Percentiles rank a stretch among this genome's conserved stretches.
Conservation (phyloP, 345 rosid species). For the Theobroma cacao region DNA sequence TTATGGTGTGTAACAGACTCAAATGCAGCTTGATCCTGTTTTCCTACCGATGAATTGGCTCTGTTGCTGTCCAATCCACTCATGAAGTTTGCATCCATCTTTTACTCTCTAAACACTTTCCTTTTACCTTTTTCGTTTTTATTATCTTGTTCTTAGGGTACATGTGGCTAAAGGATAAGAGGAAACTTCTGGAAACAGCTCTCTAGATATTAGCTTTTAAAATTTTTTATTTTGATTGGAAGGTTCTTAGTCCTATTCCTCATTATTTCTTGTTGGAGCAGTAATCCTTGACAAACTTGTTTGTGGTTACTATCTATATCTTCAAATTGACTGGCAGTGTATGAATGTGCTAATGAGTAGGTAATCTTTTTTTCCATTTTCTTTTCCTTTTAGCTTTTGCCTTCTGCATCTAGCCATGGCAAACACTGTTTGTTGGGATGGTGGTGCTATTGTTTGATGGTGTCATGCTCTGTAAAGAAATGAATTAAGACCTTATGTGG, state of each 20-base stretch:
- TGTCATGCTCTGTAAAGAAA: background rate
- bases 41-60: background rate
- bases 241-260: background rate
- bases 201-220: background rate
- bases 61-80: background rate
- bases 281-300: background rate
- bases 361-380: background rate
- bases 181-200: background rate
- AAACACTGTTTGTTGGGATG: background rate
- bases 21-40: background rate
- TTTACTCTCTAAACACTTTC: background rate
- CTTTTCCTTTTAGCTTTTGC: background rate
- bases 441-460: background rate
- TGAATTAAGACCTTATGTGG: background rate
- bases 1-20: background rate
- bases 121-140: background rate
- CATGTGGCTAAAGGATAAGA: background rate
- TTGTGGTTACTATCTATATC: background rate
- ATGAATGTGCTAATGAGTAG: background rate
- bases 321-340: background rate
- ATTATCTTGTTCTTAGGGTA: background rate
- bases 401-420: background rate
- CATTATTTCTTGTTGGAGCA: background rate
- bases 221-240: background rate
- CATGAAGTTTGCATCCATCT: background rate